Evolutionary conservation across 1,139 yeast species (phyloP).

Genomic region (Sugiyamaella paludigena): DNA sequence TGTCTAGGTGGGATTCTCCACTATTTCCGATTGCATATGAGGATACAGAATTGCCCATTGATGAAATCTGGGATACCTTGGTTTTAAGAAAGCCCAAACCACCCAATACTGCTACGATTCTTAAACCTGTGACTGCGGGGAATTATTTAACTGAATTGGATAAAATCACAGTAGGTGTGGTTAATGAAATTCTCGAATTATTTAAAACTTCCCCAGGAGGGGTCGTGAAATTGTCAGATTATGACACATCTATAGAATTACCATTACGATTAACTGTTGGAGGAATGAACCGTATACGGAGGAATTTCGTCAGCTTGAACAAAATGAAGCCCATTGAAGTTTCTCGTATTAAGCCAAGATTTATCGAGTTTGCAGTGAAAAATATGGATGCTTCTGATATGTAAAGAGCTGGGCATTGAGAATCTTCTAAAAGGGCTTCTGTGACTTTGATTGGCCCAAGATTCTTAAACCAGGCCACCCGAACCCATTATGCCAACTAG

Average conservation of each 20-base stretch:
- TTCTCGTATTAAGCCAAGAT: conserved; percentile 64
- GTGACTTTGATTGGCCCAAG: no score
- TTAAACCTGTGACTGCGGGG: conserved; percentile 73
- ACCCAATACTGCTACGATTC: conserved; percentile 42
- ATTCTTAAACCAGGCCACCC: no score
- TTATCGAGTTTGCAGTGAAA: conserved; percentile 68
- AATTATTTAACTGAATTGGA: conserved; percentile 81
- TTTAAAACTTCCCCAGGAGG: conserved; percentile 60
- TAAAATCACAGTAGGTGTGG: conserved; percentile 62
- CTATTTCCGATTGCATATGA: conserved; percentile 66
- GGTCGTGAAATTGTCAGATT: conserved; percentile 42
- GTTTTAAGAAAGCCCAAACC: conserved; percentile 57
- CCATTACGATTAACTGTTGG: conserved; percentile 72
- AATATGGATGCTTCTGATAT: conserved; percentile 34
- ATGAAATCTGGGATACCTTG: conserved; percentile 70
- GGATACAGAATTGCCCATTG: conserved; percentile 53
- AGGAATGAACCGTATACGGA: conserved; percentile 75
- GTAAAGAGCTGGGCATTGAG: conserved; percentile 21
- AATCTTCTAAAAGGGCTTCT: no score
- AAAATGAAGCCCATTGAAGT: conserved; percentile 68
- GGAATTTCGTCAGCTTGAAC: conserved; percentile 78
- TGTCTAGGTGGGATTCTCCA: conserved; percentile 93
- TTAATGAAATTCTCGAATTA: conserved; percentile 56
- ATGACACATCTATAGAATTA: conserved; percentile 49
- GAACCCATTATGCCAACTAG: no score